Conservation (phyloP, 345 rosid genomes). For the Melaleuca quinquenervia region DNA sequence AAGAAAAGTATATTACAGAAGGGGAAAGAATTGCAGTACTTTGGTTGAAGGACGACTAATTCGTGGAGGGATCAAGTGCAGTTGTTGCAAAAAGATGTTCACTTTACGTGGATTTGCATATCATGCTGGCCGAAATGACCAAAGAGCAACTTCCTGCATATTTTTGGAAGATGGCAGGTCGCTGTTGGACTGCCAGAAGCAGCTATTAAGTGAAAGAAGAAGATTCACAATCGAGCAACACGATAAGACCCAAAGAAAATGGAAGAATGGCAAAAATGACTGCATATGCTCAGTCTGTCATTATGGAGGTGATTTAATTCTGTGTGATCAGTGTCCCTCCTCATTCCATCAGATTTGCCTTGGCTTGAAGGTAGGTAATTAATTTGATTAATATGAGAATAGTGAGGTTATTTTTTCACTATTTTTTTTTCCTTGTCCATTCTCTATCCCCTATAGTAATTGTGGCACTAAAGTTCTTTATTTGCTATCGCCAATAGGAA, state of each 20-base stretch:
- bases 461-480: background rate
- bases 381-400: background rate
- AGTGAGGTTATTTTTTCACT: background rate
- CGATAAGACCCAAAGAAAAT: slow-evolving; percentile 12
- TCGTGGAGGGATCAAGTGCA: slow-evolving; percentile 29
- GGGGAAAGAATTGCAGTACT: background rate
- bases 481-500: slow-evolving; percentile 1
- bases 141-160: slow-evolving; percentile 15
- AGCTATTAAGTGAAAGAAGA: slow-evolving; percentile 1
- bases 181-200: slow-evolving; percentile 32
- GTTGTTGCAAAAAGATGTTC: slow-evolving; percentile 14
- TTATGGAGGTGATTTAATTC: slow-evolving; percentile 61
- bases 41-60: slow-evolving; percentile 24
- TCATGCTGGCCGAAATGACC: slow-evolving; percentile 7
- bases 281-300: slow-evolving; percentile 60
- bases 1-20: slow-evolving; percentile 20
- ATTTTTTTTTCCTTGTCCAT: background rate
- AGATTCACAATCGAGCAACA: background rate
- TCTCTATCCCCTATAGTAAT: background rate
- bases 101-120: slow-evolving; percentile 7
- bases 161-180: slow-evolving; percentile 31
- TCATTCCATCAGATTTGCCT: slow-evolving; percentile 68
- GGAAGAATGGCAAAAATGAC: slow-evolving; percentile 38
- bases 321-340: slow-evolving; percentile 79
- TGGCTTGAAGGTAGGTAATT: slow-evolving; percentile 34